Percentiles rank a stretch among this genome's conserved stretches.
Evolutionary conservation across 495 filamentous ascomycete species (phyloP).

Genomic region (Pseudomonodictys pantanalensis): DNA sequence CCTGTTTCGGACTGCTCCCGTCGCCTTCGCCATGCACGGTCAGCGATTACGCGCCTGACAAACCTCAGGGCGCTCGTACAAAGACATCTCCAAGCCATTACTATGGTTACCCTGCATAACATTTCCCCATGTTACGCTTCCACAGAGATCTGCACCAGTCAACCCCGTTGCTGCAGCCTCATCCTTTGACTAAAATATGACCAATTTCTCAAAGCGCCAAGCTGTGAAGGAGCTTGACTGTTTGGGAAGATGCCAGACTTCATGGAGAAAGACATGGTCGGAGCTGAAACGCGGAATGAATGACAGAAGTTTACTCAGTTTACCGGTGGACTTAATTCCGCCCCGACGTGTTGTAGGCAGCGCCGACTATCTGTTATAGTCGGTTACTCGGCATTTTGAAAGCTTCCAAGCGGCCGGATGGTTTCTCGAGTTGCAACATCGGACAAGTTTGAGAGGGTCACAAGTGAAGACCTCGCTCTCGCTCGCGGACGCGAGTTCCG

Average conservation of each 20-base stretch:
- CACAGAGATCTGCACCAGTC: too few relatives aligned
- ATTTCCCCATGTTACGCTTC: too few relatives aligned
- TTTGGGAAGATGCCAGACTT: background rate
- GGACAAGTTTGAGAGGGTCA: too few relatives aligned
- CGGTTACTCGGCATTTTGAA: background rate
- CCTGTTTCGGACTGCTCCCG: background rate
- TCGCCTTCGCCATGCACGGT: constrained; percentile 11
- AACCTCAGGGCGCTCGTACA: background rate
- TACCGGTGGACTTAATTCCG: background rate
- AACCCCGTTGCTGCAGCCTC: too few relatives aligned
- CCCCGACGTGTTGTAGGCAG: background rate
- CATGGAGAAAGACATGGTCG: background rate
- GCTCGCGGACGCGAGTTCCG: too few relatives aligned
- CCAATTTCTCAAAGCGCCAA: too few relatives aligned
- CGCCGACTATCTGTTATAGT: too few relatives aligned
- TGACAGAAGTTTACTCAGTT: background rate
- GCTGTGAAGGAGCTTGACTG: too few relatives aligned
- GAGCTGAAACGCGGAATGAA: background rate
- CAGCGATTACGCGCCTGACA: constrained; percentile 26
- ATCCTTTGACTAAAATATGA: too few relatives aligned
- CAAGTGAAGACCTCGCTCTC: too few relatives aligned
- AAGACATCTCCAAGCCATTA: background rate
- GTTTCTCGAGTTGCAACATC: too few relatives aligned
- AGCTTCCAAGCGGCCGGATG: too few relatives aligned
- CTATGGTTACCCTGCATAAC: background rate